Conservation (phyloP, 2,329 filamentous ascomycete genomes). For the Erysiphe pulchra region DNA sequence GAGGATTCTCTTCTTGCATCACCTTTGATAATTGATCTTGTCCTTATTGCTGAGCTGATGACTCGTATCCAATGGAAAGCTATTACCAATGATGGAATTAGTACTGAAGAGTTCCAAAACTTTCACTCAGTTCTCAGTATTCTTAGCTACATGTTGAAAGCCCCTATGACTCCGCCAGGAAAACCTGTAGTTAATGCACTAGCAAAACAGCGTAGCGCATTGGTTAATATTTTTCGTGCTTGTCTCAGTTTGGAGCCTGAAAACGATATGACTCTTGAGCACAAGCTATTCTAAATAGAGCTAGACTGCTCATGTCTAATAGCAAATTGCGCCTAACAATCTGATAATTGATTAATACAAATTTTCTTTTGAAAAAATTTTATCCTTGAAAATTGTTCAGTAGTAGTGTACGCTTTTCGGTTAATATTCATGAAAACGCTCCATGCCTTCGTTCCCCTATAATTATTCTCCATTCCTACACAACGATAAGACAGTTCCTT, state of each 20-base stretch:
- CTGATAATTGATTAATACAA: not conserved
- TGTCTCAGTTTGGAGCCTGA: conserved; percentile 92
- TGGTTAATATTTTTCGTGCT: conserved; percentile 97
- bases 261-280: conserved; percentile 96
- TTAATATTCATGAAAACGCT: no score
- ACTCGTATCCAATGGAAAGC: conserved; percentile 86
- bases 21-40: conserved; percentile 89
- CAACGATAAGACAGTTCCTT: no score
- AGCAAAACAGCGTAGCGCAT: conserved; percentile 77
- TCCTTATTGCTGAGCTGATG: conserved; percentile 90
- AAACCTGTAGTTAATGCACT: conserved; percentile 90
- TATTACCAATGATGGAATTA: conserved; percentile 22
- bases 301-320: not conserved
- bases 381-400: no score
- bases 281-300: conserved; percentile 58
- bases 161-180: conserved; percentile 76
- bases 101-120: conserved; percentile 49
- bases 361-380: no score
- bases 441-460: no score
- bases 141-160: conserved; percentile 97
- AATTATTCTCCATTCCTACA: no score
- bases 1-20: conserved; percentile 93
- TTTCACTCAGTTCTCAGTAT: conserved; percentile 96
- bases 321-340: no score
- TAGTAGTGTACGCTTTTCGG: no score